These are phyloP conservation scores for Pichia californica DNA, from an alignment of 805 yeast species.

Conservation along the genomic window DNA sequence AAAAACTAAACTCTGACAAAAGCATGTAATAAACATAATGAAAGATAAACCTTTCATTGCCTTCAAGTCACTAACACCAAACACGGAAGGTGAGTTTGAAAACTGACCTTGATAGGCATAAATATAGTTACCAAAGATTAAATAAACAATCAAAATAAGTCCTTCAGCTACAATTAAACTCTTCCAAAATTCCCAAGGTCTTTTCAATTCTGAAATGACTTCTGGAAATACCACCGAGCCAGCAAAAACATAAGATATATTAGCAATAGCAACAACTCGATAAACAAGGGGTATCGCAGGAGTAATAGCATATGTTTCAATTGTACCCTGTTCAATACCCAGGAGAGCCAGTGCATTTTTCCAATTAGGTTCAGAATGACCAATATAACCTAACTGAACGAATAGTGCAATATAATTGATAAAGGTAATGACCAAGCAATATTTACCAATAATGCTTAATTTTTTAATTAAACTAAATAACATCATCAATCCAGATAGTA, in stretches of 20 bases:
- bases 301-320: conserved; percentile 11
- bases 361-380: conserved; percentile 16
- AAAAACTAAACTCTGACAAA: conserved; percentile 39
- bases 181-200: conserved; percentile 43
- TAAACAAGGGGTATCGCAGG: no score
- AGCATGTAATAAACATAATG: conserved; percentile 32
- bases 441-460: conserved; percentile 30
- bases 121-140: conserved; percentile 37
- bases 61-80: conserved; percentile 29
- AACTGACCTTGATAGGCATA: conserved; percentile 42
- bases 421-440: conserved; percentile 14
- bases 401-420: conserved; percentile 15
- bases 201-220: conserved; percentile 41
- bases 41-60: conserved; percentile 32
- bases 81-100: conserved; percentile 37
- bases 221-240: conserved; percentile 46
- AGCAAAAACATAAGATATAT: conserved; percentile 43
- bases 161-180: conserved; percentile 39
- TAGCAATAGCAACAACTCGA: conserved; percentile 35
- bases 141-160: conserved; percentile 34
- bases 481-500: conserved; percentile 36
- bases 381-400: conserved; percentile 15
- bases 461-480: conserved; percentile 36
- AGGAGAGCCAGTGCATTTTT: conserved; percentile 14
- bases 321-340: conserved; percentile 19